Evolutionary conservation across 495 filamentous ascomycete genomes (phyloP), one percentile per base, ranked within the genome.

Genomic region (Hypomontagnella submonticulosa): DNA sequence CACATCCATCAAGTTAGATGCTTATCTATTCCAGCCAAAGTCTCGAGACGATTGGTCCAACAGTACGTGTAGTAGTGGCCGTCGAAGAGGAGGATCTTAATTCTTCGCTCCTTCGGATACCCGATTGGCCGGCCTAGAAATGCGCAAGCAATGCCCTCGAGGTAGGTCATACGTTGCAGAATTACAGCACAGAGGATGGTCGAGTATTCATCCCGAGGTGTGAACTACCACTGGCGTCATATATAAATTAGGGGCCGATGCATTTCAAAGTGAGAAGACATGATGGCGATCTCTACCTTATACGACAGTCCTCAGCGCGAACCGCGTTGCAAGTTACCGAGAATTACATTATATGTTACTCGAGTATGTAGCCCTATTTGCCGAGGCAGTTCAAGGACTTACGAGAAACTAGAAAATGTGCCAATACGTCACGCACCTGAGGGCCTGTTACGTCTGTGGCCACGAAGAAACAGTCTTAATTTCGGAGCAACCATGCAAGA

Each of bases 401-500:
- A 67, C 47, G 52, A 4, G 0, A 42, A 38, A 19, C 34, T 61
- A 71, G 65, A 41, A n/a, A 43, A 81, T 81, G 79, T 81, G 79
- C 59, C 73, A 63, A 60, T 81, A 79, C 70, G 73, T 74, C 13
- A 75, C 65, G 20, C 79, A 81, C 66, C 44, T 80, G 33, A 74
- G 75, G 34, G 53, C 75, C 48, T 81, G 79, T 65, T 53, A 57
- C 40, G 34, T 64, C 34, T 81, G 79, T 61, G 44, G 71, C 32
- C 46, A 54, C 23, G 77, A 80, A 47, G 76, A 79, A 19, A 79
- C 74, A 1, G 71, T 81, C 6, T 73, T 81, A 36, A 79, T 81
- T 18, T 80, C 79, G 10, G 79, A 81, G 33, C 65, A 72, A 44
- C 67, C 72, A 23, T 81, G 79, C 50, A 50, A 57, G 4, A 46